phyloP scores from a whole-genome alignment of 106 monocot species.

The Dioscorea dumetorum region DNA sequence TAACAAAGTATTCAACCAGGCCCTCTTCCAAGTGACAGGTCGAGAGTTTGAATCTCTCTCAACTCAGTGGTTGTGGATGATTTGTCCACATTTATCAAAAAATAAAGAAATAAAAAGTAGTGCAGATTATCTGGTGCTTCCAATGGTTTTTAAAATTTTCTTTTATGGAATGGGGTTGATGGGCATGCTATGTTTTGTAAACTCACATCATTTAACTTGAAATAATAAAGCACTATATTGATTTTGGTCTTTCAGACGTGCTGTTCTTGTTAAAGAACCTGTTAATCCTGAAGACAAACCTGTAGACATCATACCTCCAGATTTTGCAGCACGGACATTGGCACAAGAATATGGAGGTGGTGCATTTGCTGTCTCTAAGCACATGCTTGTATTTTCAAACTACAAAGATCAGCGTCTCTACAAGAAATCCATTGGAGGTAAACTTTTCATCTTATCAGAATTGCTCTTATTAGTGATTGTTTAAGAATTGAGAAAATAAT shows the following conservation, averaged over 20 bases:
- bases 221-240: too few species aligned
- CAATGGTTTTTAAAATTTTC: neutral
- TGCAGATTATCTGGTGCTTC: too few species aligned
- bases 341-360: slow-evolving; percentile 96
- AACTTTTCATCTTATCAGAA: slow-evolving; percentile 2
- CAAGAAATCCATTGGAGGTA: slow-evolving; percentile 64
- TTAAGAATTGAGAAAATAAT: neutral
- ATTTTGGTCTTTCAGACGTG: slow-evolving; percentile 47
- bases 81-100: too few species aligned
- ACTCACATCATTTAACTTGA: too few species aligned
- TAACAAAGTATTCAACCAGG: too few species aligned
- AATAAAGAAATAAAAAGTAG: too few species aligned
- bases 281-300: slow-evolving; percentile 36
- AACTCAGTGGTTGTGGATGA: too few species aligned
- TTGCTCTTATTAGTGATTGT: neutral
- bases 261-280: slow-evolving; percentile 78
- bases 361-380: slow-evolving; percentile 55
- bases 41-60: too few species aligned
- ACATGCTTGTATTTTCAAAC: slow-evolving; percentile 74
- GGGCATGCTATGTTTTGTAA: neutral
- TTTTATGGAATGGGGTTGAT: neutral
- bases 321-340: slow-evolving; percentile 66
- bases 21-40: too few species aligned
- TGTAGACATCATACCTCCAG: slow-evolving; percentile 53
- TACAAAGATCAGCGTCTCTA: slow-evolving; percentile 86